Percentiles rank a stretch among this genome's conserved stretches.
phyloP scores from a whole-genome alignment of 2,329 filamentous ascomycete species.

The Tolypocladium album region DNA sequence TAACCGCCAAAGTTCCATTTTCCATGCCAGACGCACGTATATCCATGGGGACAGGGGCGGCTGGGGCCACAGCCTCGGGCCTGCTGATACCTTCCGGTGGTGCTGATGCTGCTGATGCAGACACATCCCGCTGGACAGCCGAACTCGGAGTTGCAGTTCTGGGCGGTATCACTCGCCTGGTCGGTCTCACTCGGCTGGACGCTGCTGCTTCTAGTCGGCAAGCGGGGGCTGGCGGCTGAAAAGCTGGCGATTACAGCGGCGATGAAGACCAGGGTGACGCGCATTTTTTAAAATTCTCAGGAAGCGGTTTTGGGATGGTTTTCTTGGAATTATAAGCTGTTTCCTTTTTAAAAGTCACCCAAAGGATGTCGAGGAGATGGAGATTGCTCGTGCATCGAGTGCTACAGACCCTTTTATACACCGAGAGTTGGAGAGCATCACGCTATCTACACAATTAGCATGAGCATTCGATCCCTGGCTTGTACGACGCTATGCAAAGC shows the following conservation, averaged over 20 bases:
- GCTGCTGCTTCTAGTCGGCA: background rate
- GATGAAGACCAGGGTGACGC: background rate
- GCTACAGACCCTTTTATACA: background rate
- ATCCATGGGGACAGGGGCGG: no score
- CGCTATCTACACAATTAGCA: background rate
- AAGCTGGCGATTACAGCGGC: background rate
- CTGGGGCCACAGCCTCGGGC: no score
- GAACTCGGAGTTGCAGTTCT: background rate
- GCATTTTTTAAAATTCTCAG: background rate
- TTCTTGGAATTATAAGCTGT: background rate
- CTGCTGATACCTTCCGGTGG: no score
- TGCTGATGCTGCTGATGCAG: background rate
- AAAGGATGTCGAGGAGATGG: background rate
- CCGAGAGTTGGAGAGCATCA: background rate
- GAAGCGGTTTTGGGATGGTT: background rate
- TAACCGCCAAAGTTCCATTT: no score
- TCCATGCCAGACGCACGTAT: no score
- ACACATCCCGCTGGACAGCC: background rate
- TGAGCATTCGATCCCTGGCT: background rate
- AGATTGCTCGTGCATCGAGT: no score
- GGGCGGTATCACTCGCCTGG: no score
- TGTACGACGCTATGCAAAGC: background rate
- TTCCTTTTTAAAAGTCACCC: background rate
- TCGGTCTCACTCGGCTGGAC: background rate
- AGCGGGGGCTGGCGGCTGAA: background rate